These are phyloP conservation scores for Trametes maxima DNA, from an alignment of 768 basidiomycete genomes.

Conservation along the genomic window DNA sequence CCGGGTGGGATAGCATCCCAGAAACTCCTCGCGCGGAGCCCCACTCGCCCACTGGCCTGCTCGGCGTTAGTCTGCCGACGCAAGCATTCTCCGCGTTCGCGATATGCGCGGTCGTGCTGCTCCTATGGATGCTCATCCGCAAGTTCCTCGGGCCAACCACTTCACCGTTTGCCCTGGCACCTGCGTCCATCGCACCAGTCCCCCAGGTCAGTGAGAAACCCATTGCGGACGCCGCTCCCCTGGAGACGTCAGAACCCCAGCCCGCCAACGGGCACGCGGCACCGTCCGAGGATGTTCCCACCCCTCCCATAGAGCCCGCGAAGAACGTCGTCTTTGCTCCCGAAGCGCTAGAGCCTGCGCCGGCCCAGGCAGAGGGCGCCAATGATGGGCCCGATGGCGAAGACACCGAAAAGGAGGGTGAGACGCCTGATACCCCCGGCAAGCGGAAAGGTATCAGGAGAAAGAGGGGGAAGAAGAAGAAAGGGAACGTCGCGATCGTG, in stretches of 20 bases:
- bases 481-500: conserved; percentile 23
- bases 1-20: conserved; percentile 4
- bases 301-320: background rate
- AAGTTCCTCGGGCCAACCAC: conserved; percentile 11
- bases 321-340: conserved; percentile 17
- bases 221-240: background rate
- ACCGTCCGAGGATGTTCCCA: background rate
- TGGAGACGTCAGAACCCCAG: background rate
- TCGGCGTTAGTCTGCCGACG: conserved; percentile 10
- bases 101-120: conserved; percentile 12
- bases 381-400: conserved; percentile 39
- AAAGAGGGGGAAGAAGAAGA: conserved; percentile 37
- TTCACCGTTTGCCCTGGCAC: background rate
- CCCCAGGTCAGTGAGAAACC: background rate
- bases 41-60: background rate
- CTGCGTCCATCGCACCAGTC: background rate
- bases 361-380: background rate
- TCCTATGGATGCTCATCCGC: conserved; percentile 17
- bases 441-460: conserved; percentile 37
- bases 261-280: conserved; percentile 4
- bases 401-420: conserved; percentile 52
- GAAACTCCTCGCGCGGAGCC: background rate
- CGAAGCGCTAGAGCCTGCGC: conserved; percentile 14
- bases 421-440: conserved; percentile 45
- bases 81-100: conserved; percentile 21